Base-by-base conservation (phyloP, 148 eudicot genomes). In the Pharnaceum exiguum region DNA sequence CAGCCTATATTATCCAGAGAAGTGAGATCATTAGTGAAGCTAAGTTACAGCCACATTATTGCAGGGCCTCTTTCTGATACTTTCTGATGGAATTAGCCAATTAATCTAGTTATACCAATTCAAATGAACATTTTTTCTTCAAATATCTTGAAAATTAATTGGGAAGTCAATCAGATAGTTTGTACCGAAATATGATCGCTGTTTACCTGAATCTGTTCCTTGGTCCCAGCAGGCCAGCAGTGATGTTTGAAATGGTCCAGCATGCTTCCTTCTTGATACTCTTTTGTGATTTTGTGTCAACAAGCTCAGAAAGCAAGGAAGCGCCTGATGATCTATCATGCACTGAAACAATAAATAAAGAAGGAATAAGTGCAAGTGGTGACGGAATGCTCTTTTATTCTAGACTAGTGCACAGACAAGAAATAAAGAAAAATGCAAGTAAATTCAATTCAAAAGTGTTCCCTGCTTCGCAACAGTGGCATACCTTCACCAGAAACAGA, bases 191-290 rank as follows among this genome's bases (percentile, higher is more conserved):
- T 12, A 44, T 44, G 16, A 19, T 25, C 27, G 21, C 47, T 9
- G 23, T 4, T 19, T 49, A 79, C 84, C 74, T 79, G 77, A 61
- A 79, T 79, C 21, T 79, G 84, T 17, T 69, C 77, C 48, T 62
- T 75, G 63, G 72, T 79, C 27, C 84, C 80, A 23, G 84, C 84
- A 10, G 83, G 32, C 84, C 80, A 23, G 84, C 84, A 10, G 83
- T 79, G 46, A 79, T 79, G 57, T 75, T 79, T 57, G 83, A 79
- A 59, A 79, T 65, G 29, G 80, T 79, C 83, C 83, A 75, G 68
- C 83, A 79, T 58, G 83, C 79, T 75, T 79, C 83, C 74, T 79
- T 79, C 71, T 75, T 79, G 12, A 79, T 79, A 37, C 77, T 79
- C 57, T 75, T 79, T 79, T 72, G 37, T 60, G 53, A 59, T 62